These are phyloP conservation scores for Chlorella sp. DNA, from an alignment of 139 green algal species.

Conservation along the genomic window DNA sequence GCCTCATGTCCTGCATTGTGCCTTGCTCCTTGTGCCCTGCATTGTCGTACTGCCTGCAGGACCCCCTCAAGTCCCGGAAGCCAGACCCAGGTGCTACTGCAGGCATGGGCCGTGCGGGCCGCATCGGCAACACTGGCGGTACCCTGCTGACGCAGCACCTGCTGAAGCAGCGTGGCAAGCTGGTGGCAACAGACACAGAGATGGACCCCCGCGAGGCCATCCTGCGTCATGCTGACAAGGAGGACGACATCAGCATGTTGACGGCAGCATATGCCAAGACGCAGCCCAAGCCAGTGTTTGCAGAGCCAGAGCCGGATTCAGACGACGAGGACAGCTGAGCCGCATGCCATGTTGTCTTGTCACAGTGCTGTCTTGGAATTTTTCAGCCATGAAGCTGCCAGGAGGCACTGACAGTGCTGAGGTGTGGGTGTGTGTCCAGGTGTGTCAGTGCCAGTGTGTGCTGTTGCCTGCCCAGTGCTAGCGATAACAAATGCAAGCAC, in stretches of 20 bases:
- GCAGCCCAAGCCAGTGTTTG: constrained; percentile 73
- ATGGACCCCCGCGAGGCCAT: constrained; percentile 58
- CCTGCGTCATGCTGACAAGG: constrained; percentile 57
- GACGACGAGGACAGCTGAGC: constrained; percentile 53
- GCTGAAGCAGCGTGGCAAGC: constrained; percentile 49
- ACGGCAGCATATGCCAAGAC: constrained; percentile 71
- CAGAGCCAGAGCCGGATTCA: constrained; percentile 49
- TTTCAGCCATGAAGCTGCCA: too few species aligned
- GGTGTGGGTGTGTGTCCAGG: too few species aligned
- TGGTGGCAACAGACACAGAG: background rate
- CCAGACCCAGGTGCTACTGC: constrained; percentile 55
- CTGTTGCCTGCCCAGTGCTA: too few species aligned
- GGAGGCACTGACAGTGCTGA: too few species aligned
- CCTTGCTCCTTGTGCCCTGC: too few species aligned
- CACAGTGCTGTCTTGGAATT: too few species aligned
- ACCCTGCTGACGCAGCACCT: constrained; percentile 86
- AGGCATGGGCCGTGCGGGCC: constrained; percentile 52
- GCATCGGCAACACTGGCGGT: constrained; percentile 64
- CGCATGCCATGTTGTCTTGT: too few species aligned
- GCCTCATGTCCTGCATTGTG: too few species aligned
- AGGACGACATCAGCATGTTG: constrained; percentile 48
- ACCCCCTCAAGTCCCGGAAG: constrained; percentile 41
- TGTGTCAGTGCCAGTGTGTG: too few species aligned
- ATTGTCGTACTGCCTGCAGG: too few species aligned
- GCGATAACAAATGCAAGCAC: too few species aligned